A percentile compares a stretch with the other conserved stretches of the same genome.
phyloP scores from a whole-genome alignment of 2,329 filamentous ascomycete genomes.

The Talaromyces albobiverticillius region DNA sequence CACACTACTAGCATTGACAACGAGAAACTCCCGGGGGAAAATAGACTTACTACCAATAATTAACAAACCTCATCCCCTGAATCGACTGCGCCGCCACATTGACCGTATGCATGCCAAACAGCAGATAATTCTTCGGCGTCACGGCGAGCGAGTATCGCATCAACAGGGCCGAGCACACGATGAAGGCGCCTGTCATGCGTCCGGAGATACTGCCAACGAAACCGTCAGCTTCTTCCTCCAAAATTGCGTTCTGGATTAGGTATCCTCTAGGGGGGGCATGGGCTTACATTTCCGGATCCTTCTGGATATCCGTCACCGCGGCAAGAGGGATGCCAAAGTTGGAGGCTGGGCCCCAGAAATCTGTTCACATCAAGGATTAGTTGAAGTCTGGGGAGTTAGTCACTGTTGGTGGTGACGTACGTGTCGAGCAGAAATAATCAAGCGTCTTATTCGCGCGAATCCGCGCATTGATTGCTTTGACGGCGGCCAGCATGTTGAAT shows the following conservation, averaged over 20 bases:
- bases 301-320: constrained; percentile 13
- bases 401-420: too few species aligned
- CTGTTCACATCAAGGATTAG: background rate
- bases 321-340: constrained; percentile 16
- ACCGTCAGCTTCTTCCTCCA: background rate
- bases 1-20: too few species aligned
- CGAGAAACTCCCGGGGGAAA: background rate
- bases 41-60: constrained; percentile 14
- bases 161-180: constrained; percentile 10
- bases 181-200: constrained; percentile 13
- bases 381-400: too few species aligned
- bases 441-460: constrained; percentile 14
- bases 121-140: constrained; percentile 13
- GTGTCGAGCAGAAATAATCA: constrained; percentile 16
- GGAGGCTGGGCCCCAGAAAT: constrained; percentile 16
- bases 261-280: background rate
- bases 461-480: constrained; percentile 15
- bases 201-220: constrained; percentile 10
- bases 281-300: constrained; percentile 15
- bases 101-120: constrained; percentile 15
- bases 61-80: constrained; percentile 11
- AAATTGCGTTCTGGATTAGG: too few species aligned
- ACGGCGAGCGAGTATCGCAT: constrained; percentile 17
- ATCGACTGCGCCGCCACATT: constrained; percentile 14
- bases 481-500: constrained; percentile 10